These are phyloP conservation scores for Sugiyamaella grinbergsii DNA, from an alignment of 1,139 yeast genomes.

Conservation along the genomic window DNA sequence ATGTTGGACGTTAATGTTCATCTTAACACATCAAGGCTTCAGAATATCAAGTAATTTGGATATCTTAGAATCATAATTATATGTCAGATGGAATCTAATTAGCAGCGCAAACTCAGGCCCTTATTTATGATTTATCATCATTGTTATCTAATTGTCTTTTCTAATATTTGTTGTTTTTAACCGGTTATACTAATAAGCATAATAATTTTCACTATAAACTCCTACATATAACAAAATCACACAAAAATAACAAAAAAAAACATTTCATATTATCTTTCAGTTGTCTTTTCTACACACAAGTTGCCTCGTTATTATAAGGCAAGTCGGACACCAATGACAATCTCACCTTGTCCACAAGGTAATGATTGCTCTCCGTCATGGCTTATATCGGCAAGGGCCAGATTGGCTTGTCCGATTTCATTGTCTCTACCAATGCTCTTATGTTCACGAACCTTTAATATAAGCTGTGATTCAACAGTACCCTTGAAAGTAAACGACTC, in stretches of 20 bases:
- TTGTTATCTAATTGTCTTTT: neutral
- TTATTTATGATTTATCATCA: no score
- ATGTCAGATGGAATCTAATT: no score
- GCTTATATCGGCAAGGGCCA: constrained; percentile 34
- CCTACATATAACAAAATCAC: neutral
- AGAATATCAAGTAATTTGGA: constrained; percentile 44
- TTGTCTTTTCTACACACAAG: neutral
- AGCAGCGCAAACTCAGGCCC: no score
- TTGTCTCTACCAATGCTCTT: constrained; percentile 74
- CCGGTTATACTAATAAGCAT: neutral
- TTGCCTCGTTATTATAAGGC: constrained; percentile 13
- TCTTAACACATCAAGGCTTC: constrained; percentile 49
- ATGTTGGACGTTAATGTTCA: constrained; percentile 56
- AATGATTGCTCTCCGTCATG: constrained; percentile 36
- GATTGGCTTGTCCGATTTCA: constrained; percentile 58
- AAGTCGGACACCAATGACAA: constrained; percentile 19
- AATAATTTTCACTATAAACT: neutral
- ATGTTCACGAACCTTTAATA: constrained; percentile 63
- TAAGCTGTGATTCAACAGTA: constrained; percentile 57
- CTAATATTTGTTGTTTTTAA: neutral
- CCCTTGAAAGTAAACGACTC: constrained; percentile 73
- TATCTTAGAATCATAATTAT: no score
- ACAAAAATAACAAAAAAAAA: neutral
- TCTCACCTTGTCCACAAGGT: constrained; percentile 34
- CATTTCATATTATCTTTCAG: neutral